Percentiles rank a stretch among this genome's conserved stretches.
These are phyloP conservation scores for Immersiporthe knoxdaviesiana DNA, from an alignment of 2,329 filamentous ascomycete species.

Conservation along the genomic window DNA sequence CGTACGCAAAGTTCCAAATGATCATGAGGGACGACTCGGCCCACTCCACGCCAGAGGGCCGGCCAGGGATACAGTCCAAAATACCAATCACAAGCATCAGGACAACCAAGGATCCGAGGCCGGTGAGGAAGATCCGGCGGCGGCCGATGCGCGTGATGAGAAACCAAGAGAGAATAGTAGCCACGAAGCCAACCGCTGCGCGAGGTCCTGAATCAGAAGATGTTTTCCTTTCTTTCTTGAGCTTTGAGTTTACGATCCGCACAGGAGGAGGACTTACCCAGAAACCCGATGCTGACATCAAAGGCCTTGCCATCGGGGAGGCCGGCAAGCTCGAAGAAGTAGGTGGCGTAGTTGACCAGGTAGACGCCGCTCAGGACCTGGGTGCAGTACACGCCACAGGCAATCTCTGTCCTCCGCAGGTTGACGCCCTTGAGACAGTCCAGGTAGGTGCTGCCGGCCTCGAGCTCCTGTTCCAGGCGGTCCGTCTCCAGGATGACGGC, in stretches of 20 bases:
- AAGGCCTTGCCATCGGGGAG: constrained; percentile 53
- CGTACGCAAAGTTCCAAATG: constrained; percentile 55
- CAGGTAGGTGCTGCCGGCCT: constrained; percentile 51
- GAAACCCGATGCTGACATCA: constrained; percentile 57
- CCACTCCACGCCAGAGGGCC: constrained; percentile 46
- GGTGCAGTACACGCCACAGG: constrained; percentile 64
- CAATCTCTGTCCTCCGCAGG: constrained; percentile 58
- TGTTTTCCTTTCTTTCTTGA: too few species aligned
- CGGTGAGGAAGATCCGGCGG: constrained; percentile 52
- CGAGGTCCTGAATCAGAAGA: constrained; percentile 24
- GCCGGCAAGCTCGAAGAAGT: constrained; percentile 62
- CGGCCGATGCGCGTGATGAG: constrained; percentile 54
- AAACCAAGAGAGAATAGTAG: constrained; percentile 58
- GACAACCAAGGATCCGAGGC: constrained; percentile 48
- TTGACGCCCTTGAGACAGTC: constrained; percentile 56
- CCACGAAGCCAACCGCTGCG: constrained; percentile 52
- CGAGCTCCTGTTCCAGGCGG: constrained; percentile 55
- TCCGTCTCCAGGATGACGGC: constrained; percentile 63
- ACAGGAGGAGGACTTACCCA: constrained; percentile 37
- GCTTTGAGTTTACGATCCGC: too few species aligned
- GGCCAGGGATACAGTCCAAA: constrained; percentile 48
- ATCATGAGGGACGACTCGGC: constrained; percentile 55
- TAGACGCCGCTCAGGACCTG: constrained; percentile 68
- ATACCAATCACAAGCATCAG: constrained; percentile 53
- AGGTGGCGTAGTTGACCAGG: constrained; percentile 67